Base-by-base conservation (phyloP, 306 rosid species). In the Inga leiocalycina region DNA sequence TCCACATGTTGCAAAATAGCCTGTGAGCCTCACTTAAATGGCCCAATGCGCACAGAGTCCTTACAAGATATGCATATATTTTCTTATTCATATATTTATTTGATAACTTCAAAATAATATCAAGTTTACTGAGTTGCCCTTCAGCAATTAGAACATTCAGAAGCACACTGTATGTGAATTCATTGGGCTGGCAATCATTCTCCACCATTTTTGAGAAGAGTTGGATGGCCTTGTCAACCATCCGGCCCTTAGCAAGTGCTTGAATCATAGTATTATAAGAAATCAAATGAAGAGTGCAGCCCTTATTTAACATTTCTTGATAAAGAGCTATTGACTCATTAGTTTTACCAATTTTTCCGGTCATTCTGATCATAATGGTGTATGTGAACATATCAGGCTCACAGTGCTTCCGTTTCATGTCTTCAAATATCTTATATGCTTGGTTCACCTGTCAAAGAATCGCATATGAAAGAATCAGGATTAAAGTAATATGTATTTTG, bases 1-100 rank as follows among this genome's bases (percentile, higher is more conserved):
- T 91, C 98, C 98, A 93, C 99, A 96, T 93, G 84, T 87, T 88
- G 91, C 99, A 93, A 83, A 96, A 96, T 54, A 96, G 79, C 72
- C 94, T 87, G 84, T 96, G 99, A 46, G 99, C 96, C 90, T 93
- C 98, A 85, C 91, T 80, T 72, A 89, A 82, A 87, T 92, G 96
- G 35, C 99, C 99, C 81, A 92, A 79, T 84, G 89, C 90, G 83
- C 93, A 92, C 82, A 96, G 82, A 10, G 97, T 89, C 89, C 89
- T 89, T 8, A 93, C 96, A 45, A 92, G 90, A 83, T 89, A 96
- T 1, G 94, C 94, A 79, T 93, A 91, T 80, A 91, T 89, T 13
- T 85, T 83, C 87, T 86, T 92, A 43, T 88, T 90, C 74, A 91
- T 77, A 85, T 87, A 91, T 72, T 86, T 90, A 85, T 88, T 88